phyloP scores from a whole-genome alignment of 2,329 filamentous ascomycete species.

The Fusarium sp. region DNA sequence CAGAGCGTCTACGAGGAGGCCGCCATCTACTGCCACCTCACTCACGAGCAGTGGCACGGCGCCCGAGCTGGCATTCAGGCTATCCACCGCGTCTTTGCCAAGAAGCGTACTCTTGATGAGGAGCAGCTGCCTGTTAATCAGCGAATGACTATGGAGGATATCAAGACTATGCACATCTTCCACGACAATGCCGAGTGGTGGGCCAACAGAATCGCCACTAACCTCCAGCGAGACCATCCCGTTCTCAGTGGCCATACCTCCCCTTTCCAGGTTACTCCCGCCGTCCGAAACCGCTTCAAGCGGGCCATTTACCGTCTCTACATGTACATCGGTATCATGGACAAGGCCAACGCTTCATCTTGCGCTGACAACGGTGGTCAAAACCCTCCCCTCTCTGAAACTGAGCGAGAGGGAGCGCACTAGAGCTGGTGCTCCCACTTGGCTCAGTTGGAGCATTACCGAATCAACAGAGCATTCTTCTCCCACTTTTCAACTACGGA shows the following conservation, averaged over 20 bases:
- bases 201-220: neutral
- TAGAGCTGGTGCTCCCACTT: neutral
- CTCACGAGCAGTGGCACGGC: slow-evolving; percentile 7
- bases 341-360: neutral
- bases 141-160: neutral
- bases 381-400: neutral
- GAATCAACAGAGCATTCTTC: neutral
- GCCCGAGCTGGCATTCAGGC: neutral
- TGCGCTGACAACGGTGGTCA: neutral
- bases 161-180: slow-evolving; percentile 8
- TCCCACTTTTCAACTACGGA: slow-evolving; percentile 4
- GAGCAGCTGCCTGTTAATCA: neutral
- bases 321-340: slow-evolving; percentile 2
- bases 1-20: slow-evolving; percentile 18
- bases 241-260: neutral
- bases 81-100: slow-evolving; percentile 4
- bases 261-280: neutral
- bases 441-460: neutral
- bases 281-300: neutral
- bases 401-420: neutral
- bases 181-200: slow-evolving; percentile 16
- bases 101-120: neutral
- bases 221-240: neutral
- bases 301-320: slow-evolving; percentile 15
- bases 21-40: neutral